These are phyloP conservation scores for Fusarium sp. DNA, from an alignment of 2,329 filamentous ascomycete species.

Conservation along the genomic window DNA sequence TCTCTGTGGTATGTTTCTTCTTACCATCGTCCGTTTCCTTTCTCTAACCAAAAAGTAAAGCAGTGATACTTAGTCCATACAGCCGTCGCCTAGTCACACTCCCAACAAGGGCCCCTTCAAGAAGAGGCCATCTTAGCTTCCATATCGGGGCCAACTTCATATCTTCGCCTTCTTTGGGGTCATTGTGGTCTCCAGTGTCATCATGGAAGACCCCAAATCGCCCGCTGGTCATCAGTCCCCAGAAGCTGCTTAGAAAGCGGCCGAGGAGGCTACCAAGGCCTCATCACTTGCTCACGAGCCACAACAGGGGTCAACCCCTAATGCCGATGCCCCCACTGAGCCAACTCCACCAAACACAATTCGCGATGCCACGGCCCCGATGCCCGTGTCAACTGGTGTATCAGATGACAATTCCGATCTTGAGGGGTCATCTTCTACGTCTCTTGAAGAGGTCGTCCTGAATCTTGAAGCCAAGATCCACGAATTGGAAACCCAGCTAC, in stretches of 20 bases:
- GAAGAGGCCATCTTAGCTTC: not conserved
- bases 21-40: not conserved
- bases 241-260: not conserved
- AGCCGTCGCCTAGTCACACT: too few relatives aligned
- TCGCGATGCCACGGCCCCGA: not conserved
- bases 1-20: not conserved
- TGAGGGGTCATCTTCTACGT: not conserved
- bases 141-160: not conserved
- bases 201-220: not conserved
- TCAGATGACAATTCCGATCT: not conserved
- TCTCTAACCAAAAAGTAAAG: too few relatives aligned
- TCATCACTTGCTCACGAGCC: not conserved
- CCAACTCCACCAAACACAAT: not conserved
- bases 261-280: not conserved
- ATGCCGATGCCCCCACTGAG: not conserved
- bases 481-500: not conserved
- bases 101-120: too few relatives aligned
- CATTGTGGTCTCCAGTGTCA: not conserved
- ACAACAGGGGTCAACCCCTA: not conserved
- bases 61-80: too few relatives aligned
- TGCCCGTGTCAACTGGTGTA: not conserved
- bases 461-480: not conserved
- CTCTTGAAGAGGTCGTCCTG: not conserved
- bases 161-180: not conserved
- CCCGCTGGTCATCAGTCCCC: not conserved